Evolutionary conservation across 148 eudicot species (phyloP), one percentile per base, ranked within the genome.

Genomic region (Vaccinium vitisidaea): DNA sequence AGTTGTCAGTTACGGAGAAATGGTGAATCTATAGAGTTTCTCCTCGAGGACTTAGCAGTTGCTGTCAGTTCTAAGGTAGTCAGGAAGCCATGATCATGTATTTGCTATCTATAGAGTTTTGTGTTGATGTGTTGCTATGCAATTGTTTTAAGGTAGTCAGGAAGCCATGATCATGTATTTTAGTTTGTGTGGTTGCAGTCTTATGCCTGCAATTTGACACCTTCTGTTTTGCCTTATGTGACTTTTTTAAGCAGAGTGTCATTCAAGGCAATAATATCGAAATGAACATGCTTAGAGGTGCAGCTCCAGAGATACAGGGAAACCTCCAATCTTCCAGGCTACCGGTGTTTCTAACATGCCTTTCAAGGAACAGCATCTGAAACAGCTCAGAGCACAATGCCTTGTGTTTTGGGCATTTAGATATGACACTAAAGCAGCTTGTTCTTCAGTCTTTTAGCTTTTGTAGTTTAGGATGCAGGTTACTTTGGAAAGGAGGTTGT

Each of bases 301-400:
- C 88, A 81, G 85, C 86, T 88, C 70, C 69, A 89, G 98, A 90
- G 98, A 93, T 91, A 78, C 91, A 46, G 98, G 95, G 83, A 97
- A 93, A 84, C 87, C 90, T 83, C 88, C 93, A 39, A 85, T 89
- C 83, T 80, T 84, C 73, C 90, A 87, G 86, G 87, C 86, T 63
- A 83, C 92, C 78, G 70, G 84, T 55, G 89, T 86, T 58, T 50
- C 93, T 82, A 84, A 83, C 89, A 88, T 92, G 93, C 99, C 98
- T 65, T 97, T 97, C 86, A 95, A 95, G 91, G 98, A 95, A 83
- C 95, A 95, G 65, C 99, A 97, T 83, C 85, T 97, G 83, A 97
- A 94, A 88, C 99, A 97, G 89, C 95, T 97, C 36, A 93, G 99
- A 88, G 99, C 99, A 54, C 99, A 97, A 85, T 95, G 99, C 87